These are phyloP conservation scores for Typha latifolia DNA, from an alignment of 176 grass and related monocot genomes.

Conservation along the genomic window DNA sequence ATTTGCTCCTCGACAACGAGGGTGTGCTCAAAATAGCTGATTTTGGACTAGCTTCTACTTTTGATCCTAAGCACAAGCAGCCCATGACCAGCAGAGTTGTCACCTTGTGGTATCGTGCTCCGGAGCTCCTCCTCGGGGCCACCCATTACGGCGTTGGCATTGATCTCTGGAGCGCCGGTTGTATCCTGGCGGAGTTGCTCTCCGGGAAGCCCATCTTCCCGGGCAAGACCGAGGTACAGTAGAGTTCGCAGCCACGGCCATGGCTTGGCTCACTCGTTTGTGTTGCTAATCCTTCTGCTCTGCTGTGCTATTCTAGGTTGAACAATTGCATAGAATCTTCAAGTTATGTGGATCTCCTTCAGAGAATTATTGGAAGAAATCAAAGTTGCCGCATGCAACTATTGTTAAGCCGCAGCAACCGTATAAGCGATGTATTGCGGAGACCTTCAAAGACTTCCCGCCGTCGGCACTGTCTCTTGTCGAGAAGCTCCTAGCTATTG, in stretches of 20 bases:
- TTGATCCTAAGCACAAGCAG: slow-evolving; percentile 27
- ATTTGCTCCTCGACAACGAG: slow-evolving; percentile 44
- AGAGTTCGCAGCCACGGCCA: too few species aligned
- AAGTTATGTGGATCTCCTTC: slow-evolving; percentile 51
- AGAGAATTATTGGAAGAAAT: slow-evolving; percentile 49
- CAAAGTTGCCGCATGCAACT: slow-evolving; percentile 32
- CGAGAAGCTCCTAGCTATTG: slow-evolving; percentile 36
- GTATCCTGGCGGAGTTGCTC: slow-evolving; percentile 43
- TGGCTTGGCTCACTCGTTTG: too few species aligned
- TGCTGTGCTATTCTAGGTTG: slow-evolving; percentile 22
- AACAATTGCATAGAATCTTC: slow-evolving; percentile 52
- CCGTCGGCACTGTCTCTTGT: slow-evolving; percentile 26
- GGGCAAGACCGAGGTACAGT: slow-evolving; percentile 36
- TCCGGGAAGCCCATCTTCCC: slow-evolving; percentile 33
- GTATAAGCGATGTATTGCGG: slow-evolving; percentile 36
- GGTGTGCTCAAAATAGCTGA: slow-evolving; percentile 44
- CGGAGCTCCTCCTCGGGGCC: slow-evolving; percentile 38
- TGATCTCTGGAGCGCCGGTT: slow-evolving; percentile 52
- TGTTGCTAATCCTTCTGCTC: too few species aligned
- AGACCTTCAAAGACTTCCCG: slow-evolving; percentile 39
- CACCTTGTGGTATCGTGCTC: slow-evolving; percentile 45
- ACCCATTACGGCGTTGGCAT: slow-evolving; percentile 31
- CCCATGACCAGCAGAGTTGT: slow-evolving; percentile 45
- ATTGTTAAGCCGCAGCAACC: slow-evolving; percentile 32
- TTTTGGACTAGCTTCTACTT: slow-evolving; percentile 37